Percentiles rank a stretch among this genome's conserved stretches.
Evolutionary conservation across 352 stramenopile species (phyloP).

Genomic region (Pythium angustatum): DNA sequence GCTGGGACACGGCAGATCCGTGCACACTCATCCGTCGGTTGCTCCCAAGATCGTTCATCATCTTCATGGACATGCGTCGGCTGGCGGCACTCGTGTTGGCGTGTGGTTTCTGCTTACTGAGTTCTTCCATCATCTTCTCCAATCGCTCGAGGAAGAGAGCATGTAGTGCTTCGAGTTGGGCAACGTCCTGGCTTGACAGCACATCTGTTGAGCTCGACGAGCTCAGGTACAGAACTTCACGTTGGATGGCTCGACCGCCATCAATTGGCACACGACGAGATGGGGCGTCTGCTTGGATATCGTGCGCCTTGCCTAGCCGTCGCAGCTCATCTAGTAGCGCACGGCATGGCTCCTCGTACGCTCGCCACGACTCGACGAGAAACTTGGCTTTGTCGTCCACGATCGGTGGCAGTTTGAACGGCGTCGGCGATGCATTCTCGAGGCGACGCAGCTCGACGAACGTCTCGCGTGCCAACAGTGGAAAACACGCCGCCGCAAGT

Average conservation of each 20-base stretch:
- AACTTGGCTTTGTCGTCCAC: conserved; percentile 56
- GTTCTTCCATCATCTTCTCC: conserved; percentile 37
- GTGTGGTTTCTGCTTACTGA: conserved; percentile 27
- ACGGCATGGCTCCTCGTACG: conserved; percentile 49
- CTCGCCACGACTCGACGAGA: conserved; percentile 54
- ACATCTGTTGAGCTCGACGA: conserved; percentile 40
- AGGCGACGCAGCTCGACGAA: conserved; percentile 42
- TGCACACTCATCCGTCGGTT: conserved; percentile 28
- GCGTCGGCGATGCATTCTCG: conserved; percentile 35
- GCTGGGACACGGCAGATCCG: neutral
- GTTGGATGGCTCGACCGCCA: conserved; percentile 20
- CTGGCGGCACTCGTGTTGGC: neutral
- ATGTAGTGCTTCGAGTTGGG: conserved; percentile 59
- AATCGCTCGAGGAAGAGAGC: conserved; percentile 57
- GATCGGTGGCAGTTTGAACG: conserved; percentile 42
- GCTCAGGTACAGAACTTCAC: conserved; percentile 54
- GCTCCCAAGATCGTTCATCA: conserved; percentile 16
- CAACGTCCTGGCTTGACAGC: conserved; percentile 71
- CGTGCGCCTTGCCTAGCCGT: conserved; percentile 60
- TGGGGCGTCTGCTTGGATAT: conserved; percentile 55
- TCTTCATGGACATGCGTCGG: conserved; percentile 9
- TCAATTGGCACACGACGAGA: conserved; percentile 24
- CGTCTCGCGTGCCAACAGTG: conserved; percentile 48
- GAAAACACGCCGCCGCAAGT: conserved; percentile 62
- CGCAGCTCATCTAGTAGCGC: conserved; percentile 58